Base-by-base conservation (phyloP, 768 basidiomycete genomes). In the Psilocybe sp. region DNA sequence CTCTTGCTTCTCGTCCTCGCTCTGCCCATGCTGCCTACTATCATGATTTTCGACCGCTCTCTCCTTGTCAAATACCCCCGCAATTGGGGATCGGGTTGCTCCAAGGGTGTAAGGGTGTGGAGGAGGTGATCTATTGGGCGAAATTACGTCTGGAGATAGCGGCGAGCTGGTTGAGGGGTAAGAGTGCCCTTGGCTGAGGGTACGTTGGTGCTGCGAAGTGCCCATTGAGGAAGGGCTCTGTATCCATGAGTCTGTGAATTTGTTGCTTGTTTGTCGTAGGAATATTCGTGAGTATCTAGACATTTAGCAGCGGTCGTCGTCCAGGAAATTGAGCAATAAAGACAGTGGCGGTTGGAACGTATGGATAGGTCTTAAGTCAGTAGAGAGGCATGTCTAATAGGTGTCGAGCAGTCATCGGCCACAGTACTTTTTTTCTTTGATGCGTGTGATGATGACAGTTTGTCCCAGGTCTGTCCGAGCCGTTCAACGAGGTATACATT, bases 101-200 rank as follows among this genome's bases (percentile, higher is more conserved):
- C 54, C 61, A 19, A 62, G 53, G 19, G 56, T 57, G 31, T 62
- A 62, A 23, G 61, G 61, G 43, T 62, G 61, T 36, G 56, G 58
- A 32, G 53, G 45, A 15, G 54, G 44, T n/a, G 59, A 57, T 4
- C 36, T n/a, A 52, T 52, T 55, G 49, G 55, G 46, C 35, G 43
- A 44, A 32, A 50, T 45, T 5, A 52, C 43, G 20, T 52, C 52
- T 34, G 51, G 58, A 12, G 60, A 61, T 45, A 50, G 54, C 40
- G 44, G 38, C 9, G 50, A 47, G 13, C 54, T 44, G 38, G 51
- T 59, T 23, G 60, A 55, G 44, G 60, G 60, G 44, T 61, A 61
- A 11, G 57, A 58, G 48, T 56, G 56, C 1, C 54, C 56, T 23
- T 55, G 57, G 46, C 55, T 59, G 15, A 48, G 20, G 35, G 53